Percentiles rank a stretch among this genome's conserved stretches.
Evolutionary conservation across 1,284 basidiomycete genomes (phyloP).

Genomic region (Apiotrichum gracile): DNA sequence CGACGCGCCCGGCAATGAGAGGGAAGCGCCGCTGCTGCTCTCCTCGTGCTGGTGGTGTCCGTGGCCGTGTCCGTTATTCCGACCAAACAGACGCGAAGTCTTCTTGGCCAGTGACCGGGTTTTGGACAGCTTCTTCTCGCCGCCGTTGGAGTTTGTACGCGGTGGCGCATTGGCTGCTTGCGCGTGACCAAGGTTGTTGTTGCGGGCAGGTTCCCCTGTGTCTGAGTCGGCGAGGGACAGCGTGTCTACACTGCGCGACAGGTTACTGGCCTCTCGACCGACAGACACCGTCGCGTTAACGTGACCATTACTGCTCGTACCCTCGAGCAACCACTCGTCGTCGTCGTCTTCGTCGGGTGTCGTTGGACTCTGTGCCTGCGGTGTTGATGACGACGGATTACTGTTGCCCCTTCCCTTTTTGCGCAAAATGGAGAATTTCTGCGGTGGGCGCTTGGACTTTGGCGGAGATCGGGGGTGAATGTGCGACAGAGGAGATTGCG

Average conservation of each 20-base stretch:
- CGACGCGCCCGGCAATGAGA: conserved; percentile 10
- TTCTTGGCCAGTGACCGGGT: conserved; percentile 38
- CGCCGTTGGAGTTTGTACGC: too few relatives aligned
- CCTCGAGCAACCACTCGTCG: conserved; percentile 40
- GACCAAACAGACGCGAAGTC: conserved; percentile 37
- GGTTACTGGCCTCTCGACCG: conserved; percentile 11
- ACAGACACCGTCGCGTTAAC: conserved; percentile 15
- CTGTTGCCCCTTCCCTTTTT: background rate
- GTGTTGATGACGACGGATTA: background rate
- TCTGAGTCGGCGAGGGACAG: conserved; percentile 10
- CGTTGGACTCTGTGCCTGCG: background rate
- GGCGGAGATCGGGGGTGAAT: background rate
- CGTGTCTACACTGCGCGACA: conserved; percentile 11
- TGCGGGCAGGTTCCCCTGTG: background rate
- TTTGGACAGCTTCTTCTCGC: conserved; percentile 23
- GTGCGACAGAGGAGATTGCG: background rate
- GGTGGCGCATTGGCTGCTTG: too few relatives aligned
- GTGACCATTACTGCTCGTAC: conserved; percentile 13
- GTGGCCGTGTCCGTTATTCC: conserved; percentile 15
- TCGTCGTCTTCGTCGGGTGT: conserved; percentile 21
- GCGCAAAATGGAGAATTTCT: conserved; percentile 11
- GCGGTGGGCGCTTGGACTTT: background rate
- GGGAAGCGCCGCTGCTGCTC: background rate
- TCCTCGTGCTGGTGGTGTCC: conserved; percentile 3
- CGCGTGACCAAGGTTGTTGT: background rate